A percentile compares a stretch with the other conserved stretches of the same genome.
Evolutionary conservation across 768 basidiomycete genomes (phyloP).

Genomic region (Paxillus involutus): DNA sequence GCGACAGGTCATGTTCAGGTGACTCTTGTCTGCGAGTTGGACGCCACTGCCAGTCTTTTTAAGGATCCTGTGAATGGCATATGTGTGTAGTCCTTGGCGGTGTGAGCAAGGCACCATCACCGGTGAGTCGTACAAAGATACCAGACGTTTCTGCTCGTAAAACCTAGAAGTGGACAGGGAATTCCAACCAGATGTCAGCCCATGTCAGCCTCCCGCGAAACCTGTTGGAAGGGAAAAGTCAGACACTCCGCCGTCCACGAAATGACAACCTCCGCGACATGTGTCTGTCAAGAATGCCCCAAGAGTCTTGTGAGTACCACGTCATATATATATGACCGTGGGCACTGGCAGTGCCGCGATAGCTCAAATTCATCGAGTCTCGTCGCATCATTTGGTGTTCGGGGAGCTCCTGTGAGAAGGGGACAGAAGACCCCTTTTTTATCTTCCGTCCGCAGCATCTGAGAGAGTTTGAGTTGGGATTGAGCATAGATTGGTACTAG

Average conservation of each 20-base stretch:
- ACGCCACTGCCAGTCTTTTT: not conserved
- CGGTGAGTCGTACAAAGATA: too few relatives aligned
- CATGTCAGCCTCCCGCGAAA: conserved; percentile 14
- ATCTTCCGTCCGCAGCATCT: not conserved
- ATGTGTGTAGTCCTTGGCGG: not conserved
- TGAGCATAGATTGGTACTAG: not conserved
- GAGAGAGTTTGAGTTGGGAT: not conserved
- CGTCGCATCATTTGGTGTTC: not conserved
- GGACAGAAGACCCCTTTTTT: not conserved
- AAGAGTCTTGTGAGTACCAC: too few relatives aligned
- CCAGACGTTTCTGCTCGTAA: too few relatives aligned
- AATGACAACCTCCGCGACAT: not conserved
- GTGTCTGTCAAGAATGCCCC: not conserved
- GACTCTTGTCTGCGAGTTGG: not conserved
- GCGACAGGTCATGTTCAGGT: not conserved
- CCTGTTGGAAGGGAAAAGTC: not conserved
- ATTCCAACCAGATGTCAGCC: not conserved
- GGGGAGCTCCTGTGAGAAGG: not conserved
- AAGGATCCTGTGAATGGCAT: not conserved
- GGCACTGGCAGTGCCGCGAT: not conserved
- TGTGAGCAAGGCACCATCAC: not conserved
- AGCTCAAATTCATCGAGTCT: not conserved
- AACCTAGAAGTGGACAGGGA: not conserved
- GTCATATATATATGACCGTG: too few relatives aligned
- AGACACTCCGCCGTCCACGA: not conserved